A percentile compares a stretch with the other conserved stretches of the same genome.
These are phyloP conservation scores for Diaporthe helianthi DNA, from an alignment of 2,329 filamentous ascomycete genomes.

Conservation along the genomic window DNA sequence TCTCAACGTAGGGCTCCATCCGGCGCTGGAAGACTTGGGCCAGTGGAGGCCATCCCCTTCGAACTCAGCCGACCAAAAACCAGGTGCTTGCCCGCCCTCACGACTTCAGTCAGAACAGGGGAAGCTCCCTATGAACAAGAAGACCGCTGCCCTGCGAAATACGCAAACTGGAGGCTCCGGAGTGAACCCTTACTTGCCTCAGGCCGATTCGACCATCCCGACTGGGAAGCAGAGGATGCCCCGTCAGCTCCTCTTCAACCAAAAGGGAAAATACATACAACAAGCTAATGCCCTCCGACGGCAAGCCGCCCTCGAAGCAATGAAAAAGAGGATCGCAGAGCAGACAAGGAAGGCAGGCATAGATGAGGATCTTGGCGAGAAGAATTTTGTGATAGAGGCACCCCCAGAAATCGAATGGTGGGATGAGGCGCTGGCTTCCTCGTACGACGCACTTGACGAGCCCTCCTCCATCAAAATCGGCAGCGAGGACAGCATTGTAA, in stretches of 20 bases:
- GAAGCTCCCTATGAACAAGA: constrained; percentile 31
- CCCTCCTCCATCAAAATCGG: constrained; percentile 74
- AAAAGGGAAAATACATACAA: constrained; percentile 96
- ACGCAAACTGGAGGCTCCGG: constrained; percentile 14
- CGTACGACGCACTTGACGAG: constrained; percentile 75
- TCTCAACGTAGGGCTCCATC: constrained; percentile 78
- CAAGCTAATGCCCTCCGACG: constrained; percentile 89
- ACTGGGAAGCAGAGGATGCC: constrained; percentile 69
- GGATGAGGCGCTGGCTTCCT: constrained; percentile 86
- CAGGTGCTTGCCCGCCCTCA: constrained; percentile 42
- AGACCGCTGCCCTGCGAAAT: constrained; percentile 15
- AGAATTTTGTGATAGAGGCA: constrained; percentile 82
- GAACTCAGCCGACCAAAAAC: constrained; percentile 46
- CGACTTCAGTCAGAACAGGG: constrained; percentile 38
- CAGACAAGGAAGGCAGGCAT: constrained; percentile 89
- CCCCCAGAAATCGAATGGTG: constrained; percentile 97
- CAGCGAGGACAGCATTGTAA: constrained; percentile 84
- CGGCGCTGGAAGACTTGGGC: constrained; percentile 69
- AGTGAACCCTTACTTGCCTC: constrained; percentile 84
- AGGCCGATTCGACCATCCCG: constrained; percentile 72
- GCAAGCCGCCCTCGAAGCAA: constrained; percentile 87
- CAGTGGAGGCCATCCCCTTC: constrained; percentile 51
- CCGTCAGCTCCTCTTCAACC: constrained; percentile 85
- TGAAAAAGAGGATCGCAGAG: constrained; percentile 92
- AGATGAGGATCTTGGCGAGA: constrained; percentile 89